Conservation (phyloP, 2,329 filamentous ascomycete genomes). For the Bipolaris victoriae region DNA sequence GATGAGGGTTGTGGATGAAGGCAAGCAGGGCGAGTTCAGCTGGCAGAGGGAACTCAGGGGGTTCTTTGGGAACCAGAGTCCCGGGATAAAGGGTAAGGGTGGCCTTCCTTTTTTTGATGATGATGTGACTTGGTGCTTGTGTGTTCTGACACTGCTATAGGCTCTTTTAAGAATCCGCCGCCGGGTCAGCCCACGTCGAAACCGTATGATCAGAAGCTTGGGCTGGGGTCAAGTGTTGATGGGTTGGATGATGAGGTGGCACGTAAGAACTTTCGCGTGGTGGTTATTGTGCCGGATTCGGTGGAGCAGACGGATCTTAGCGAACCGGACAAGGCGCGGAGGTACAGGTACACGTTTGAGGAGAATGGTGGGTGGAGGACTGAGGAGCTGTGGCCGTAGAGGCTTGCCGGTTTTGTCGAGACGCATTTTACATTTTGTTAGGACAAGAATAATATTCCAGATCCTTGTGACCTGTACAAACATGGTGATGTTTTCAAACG, state of each 20-base stretch:
- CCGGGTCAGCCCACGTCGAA: slow-evolving; percentile 56
- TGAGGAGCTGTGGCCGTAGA: slow-evolving; percentile 50
- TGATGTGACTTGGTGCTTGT: slow-evolving; percentile 16
- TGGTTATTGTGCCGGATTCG: slow-evolving; percentile 81
- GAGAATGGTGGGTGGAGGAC: slow-evolving; percentile 63
- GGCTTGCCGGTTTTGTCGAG: neutral
- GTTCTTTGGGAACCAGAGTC: slow-evolving; percentile 88
- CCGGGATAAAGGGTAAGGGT: slow-evolving; percentile 71
- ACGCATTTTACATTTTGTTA: too few species aligned
- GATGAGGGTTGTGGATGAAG: slow-evolving; percentile 64
- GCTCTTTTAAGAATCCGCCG: slow-evolving; percentile 67
- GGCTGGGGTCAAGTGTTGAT: slow-evolving; percentile 68
- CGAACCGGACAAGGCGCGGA: slow-evolving; percentile 65
- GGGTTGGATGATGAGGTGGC: slow-evolving; percentile 74
- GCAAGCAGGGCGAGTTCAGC: slow-evolving; percentile 65
- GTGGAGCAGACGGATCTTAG: slow-evolving; percentile 77
- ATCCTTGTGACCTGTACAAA: neutral
- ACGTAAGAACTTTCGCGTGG: slow-evolving; percentile 79
- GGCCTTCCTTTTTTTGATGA: neutral
- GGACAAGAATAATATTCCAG: neutral
- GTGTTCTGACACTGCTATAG: slow-evolving; percentile 46
- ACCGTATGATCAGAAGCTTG: slow-evolving; percentile 53
- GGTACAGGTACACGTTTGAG: slow-evolving; percentile 72
- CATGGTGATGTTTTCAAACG: neutral
- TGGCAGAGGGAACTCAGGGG: slow-evolving; percentile 81